Evolutionary conservation across 148 eudicot species (phyloP).

Genomic region (Simmondsia chinensis): DNA sequence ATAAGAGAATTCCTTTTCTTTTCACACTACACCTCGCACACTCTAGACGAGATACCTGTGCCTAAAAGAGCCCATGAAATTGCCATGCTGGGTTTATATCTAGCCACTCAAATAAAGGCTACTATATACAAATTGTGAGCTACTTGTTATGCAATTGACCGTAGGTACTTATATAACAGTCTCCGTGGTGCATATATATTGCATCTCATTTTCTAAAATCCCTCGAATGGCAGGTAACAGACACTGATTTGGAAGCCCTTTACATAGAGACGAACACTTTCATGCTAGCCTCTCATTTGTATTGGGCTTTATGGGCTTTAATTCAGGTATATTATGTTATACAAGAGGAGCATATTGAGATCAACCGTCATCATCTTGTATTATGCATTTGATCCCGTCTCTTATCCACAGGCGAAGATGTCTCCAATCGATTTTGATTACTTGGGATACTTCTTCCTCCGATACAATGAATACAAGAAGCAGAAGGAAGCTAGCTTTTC

Average conservation of each 20-base stretch:
- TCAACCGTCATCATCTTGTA: not conserved
- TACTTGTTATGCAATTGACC: too few species aligned
- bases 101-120: too few species aligned
- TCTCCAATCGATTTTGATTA: conserved; percentile 91
- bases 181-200: too few species aligned
- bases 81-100: too few species aligned
- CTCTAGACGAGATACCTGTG: too few species aligned
- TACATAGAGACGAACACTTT: conserved; percentile 68
- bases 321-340: conserved; percentile 59
- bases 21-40: too few species aligned
- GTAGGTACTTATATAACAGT: too few species aligned
- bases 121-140: too few species aligned
- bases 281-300: conserved; percentile 88
- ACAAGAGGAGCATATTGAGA: not conserved
- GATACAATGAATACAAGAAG: conserved; percentile 74
- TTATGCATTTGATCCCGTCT: not conserved
- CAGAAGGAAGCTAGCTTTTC: conserved; percentile 52
- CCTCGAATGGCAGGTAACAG: conserved; percentile 42
- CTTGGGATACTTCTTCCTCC: conserved; percentile 65
- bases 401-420: conserved; percentile 66
- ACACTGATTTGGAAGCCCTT: conserved; percentile 63
- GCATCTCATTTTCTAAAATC: not conserved
- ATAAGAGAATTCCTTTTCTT: too few species aligned
- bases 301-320: conserved; percentile 96
- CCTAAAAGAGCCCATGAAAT: too few species aligned